Base-by-base conservation (phyloP, 345 rosid species). In the Hibiscus tridactylites region DNA sequence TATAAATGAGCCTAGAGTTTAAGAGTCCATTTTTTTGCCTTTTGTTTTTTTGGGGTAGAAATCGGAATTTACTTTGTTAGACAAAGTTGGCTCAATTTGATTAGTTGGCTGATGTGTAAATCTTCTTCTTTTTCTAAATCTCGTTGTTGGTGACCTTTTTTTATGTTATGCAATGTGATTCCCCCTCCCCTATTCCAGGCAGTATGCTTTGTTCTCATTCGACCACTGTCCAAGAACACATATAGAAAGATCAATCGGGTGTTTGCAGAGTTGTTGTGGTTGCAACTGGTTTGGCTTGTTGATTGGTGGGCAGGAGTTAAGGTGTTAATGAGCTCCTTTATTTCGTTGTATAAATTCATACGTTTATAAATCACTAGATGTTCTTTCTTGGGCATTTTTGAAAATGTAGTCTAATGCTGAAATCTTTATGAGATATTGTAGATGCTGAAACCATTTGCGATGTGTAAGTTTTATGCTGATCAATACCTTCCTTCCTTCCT, bases 231-330 rank as follows among this genome's bases (percentile, higher is more conserved):
- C 37, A 90, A 90, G 88, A 89, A 62, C 76, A 68, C 81, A 3
- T 88, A 88, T 74, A 85, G 97, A 73, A 89, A 86, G 79, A 84
- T 88, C 78, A 90, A 89, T 79, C 87, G 87, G 72, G 73, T 81
- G 61, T 77, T 89, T 59, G 93, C 96, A 8, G 99, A 95, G 77
- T 76, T 91, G 78, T 79, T 95, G 80, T 92, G 97, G 99, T 60
- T 95, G 78, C 90, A 92, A 79, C 93, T 92, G 66, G 83, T 92
- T 15, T 90, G 97, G 99, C 78, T 95, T 0, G 80, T 88, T 63
- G 99, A 95, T 81, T 95, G 99, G 99, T 95, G 97, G 94, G 99
- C 96, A 3, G 88, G 86, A 65, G 86, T 93, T 8, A 87, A 93
- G 98, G 98, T 91, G 78, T 17, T 44, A 63, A 44, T 50, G 29